Base-by-base conservation (phyloP, 441 rosid genomes). In the Populus hybrid region DNA sequence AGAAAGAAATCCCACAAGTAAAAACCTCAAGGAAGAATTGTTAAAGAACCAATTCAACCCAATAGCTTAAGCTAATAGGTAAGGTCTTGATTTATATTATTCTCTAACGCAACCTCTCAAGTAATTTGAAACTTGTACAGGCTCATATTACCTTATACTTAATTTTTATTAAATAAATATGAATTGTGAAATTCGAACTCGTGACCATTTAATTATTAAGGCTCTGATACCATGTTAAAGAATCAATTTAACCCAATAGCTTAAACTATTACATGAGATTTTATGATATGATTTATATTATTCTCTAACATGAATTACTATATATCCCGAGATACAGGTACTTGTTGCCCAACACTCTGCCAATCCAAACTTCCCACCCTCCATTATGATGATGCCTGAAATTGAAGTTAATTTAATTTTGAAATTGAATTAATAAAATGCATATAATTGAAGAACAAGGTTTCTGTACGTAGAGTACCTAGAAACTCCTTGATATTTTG, bases 361-460 rank as follows among this genome's bases (percentile, higher is more conserved):
- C 97, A 78, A 95, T 95, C 69, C 97, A 82, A 80, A 98, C 99
- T 82, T 93, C 99, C 98, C 98, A 95, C 80, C 94, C 89, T 24
- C 99, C 99, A 81, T 93, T 93, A 66, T 93, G 99, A 77, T 95
- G 99, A 82, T 95, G 99, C 83, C 97, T 95, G 88, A 75, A 34
- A 71, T 69, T 35, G 35, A 75, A 57, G 38, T 24, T 7, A 18
- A 46, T 68, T 21, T 35, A 32, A 32, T 19, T 2, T 24, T 3
- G 6, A 34, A 34, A 34, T 34, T 34, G 36, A 34, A 34, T 7
- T 34, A 6, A 34, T 34, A 34, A 34, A 34, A 7, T 34, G 36
- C 4, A 6, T 28, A 12, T 67, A 14, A 14, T 28, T 9, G 10
- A 28, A 67, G 35, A 19, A 1, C 19, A 32, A 69, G 19, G n/a